phyloP scores from a whole-genome alignment of 106 monocot genomes.

The Dendrobium nobile region DNA sequence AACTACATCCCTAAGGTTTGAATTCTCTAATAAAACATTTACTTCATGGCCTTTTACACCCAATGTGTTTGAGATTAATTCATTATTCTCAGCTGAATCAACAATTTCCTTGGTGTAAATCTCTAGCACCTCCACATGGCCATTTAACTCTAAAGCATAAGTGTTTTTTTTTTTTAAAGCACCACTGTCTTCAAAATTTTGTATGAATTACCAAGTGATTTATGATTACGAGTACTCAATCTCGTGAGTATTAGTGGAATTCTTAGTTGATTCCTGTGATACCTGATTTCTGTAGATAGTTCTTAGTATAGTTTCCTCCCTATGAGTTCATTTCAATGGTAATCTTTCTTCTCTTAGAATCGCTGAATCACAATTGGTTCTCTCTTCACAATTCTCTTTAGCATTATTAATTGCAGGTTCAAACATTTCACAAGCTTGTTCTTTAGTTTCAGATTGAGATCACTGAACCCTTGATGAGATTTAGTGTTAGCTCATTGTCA shows the following conservation, averaged over 20 bases:
- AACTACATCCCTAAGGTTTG: neutral
- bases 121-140: slow-evolving; percentile 6
- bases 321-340: neutral
- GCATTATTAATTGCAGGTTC: no score
- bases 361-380: neutral
- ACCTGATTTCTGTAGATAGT: neutral
- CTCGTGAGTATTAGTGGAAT: no score
- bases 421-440: no score
- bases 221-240: no score
- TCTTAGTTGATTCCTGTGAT: no score
- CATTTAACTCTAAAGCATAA: slow-evolving; percentile 3
- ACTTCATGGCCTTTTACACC: neutral
- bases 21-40: neutral
- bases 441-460: no score
- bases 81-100: neutral
- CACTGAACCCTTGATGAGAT: no score
- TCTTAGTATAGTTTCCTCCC: neutral
- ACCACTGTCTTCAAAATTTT: slow-evolving; percentile 7
- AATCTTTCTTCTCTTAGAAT: neutral
- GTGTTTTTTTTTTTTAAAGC: slow-evolving; percentile 11
- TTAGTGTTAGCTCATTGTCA: no score
- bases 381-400: slow-evolving; percentile 20
- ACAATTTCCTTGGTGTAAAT: no score
- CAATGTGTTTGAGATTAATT: neutral
- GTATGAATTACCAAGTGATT: neutral